Base-by-base conservation (phyloP, 306 rosid species). In the Cucumis cinereus region DNA sequence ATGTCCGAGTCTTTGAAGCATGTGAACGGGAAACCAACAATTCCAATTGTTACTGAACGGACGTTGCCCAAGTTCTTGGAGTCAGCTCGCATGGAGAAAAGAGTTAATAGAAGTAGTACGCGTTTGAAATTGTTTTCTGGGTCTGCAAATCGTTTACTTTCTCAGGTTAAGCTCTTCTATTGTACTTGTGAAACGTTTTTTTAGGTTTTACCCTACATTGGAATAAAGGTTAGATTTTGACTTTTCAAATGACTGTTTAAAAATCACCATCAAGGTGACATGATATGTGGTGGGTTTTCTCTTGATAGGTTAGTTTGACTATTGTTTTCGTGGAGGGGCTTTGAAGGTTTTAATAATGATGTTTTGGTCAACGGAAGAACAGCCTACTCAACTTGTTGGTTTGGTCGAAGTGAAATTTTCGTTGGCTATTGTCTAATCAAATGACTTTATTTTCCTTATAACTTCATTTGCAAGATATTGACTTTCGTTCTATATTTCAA, bases 11-110 rank as follows among this genome's bases (percentile, higher is more conserved):
- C 95, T 3, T 73, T 82, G 17, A 89, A 85, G 75, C 68, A 58
- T 8, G 76, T 79, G 16, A 81, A 86, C 76, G 91, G 96, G 76
- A 89, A 87, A 79, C 92, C 96, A 23, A 83, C 85, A 56, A 79
- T 94, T 82, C 99, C 96, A 1, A 71, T 91, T 50, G 81, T 93
- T 54, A 87, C 89, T 23, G 96, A 84, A 59, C 82, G 79, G 81
- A 86, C 91, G 22, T 81, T 92, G 26, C 99, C 99, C 41, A 94
- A 87, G 87, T 89, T 91, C 85, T 83, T 91, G 86, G 97, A 94
- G 74, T 80, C 95, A 6, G 88, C 92, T 22, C 87, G 82, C 23
- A 73, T 73, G 85, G 92, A 81, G 78, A 87, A 81, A 60, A 24
- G 73, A 5, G 85, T 77, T 49, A 80, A 67, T 81, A 82, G 88